Evolutionary conservation across 495 filamentous ascomycete genomes (phyloP).

Genomic region (Penicillium alfredii): DNA sequence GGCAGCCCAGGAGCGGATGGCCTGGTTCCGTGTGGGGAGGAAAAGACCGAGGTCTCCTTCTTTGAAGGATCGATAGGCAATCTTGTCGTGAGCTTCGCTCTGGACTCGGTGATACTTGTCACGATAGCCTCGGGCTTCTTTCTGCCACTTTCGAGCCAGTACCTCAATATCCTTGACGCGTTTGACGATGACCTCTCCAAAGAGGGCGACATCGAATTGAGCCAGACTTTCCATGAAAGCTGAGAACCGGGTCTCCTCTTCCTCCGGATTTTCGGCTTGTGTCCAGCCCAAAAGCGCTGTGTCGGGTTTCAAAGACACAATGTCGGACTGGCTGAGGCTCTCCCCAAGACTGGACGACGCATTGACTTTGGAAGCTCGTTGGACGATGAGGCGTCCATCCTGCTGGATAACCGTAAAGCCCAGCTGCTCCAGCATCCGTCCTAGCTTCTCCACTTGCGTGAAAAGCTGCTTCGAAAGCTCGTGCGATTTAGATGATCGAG

Average conservation of each 20-base stretch:
- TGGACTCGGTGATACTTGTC: slow-evolving; percentile 82
- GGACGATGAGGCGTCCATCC: slow-evolving; percentile 67
- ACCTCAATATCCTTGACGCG: slow-evolving; percentile 86
- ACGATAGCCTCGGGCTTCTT: slow-evolving; percentile 77
- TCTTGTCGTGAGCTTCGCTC: slow-evolving; percentile 89
- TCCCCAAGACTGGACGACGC: slow-evolving; percentile 53
- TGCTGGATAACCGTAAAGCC: slow-evolving; percentile 74
- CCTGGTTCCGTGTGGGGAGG: slow-evolving; percentile 88
- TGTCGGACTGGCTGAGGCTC: slow-evolving; percentile 54
- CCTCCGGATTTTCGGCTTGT: slow-evolving; percentile 55
- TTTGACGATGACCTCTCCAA: slow-evolving; percentile 75
- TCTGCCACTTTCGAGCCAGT: slow-evolving; percentile 83
- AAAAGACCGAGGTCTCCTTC: slow-evolving; percentile 95
- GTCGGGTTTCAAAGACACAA: slow-evolving; percentile 51
- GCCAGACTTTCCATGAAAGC: slow-evolving; percentile 63
- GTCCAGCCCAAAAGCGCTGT: slow-evolving; percentile 73
- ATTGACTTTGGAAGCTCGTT: slow-evolving; percentile 63
- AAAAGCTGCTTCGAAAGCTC: slow-evolving; percentile 79
- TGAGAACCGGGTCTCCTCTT: slow-evolving; percentile 64
- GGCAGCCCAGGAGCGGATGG: slow-evolving; percentile 91
- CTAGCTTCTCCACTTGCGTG: slow-evolving; percentile 67
- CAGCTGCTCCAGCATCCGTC: slow-evolving; percentile 73
- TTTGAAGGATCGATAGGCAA: slow-evolving; percentile 94
- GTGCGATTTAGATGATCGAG: slow-evolving; percentile 62
- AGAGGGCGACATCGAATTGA: slow-evolving; percentile 74